Conservation (phyloP, 2,329 filamentous ascomycete species). For the Pseudogymnoascus sp. region DNA sequence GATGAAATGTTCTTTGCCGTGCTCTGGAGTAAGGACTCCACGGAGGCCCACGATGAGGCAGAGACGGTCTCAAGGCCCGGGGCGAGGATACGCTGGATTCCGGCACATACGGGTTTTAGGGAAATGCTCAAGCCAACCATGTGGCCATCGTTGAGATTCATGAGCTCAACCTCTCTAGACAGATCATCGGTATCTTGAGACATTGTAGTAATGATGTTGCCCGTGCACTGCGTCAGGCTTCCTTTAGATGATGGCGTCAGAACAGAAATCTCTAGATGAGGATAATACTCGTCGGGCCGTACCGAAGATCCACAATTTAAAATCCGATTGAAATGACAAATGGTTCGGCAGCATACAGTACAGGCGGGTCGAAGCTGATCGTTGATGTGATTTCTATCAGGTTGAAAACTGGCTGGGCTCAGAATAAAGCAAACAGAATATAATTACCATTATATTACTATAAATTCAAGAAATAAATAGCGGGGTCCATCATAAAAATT, state of each 20-base stretch:
- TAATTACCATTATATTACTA: neutral
- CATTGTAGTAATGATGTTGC: neutral
- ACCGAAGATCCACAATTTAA: constrained; percentile 6
- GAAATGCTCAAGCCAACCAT: constrained; percentile 6
- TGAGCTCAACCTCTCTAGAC: neutral
- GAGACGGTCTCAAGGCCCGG: constrained; percentile 1
- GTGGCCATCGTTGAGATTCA: constrained; percentile 1
- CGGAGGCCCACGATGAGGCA: neutral
- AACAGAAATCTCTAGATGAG: constrained; percentile 3
- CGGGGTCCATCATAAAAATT: no score
- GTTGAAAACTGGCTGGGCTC: neutral
- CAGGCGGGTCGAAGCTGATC: neutral
- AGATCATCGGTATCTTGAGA: constrained; percentile 8
- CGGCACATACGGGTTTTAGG: neutral
- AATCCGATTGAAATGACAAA: neutral
- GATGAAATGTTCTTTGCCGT: constrained; percentile 3
- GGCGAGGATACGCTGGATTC: neutral
- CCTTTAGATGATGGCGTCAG: neutral
- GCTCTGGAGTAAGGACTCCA: neutral
- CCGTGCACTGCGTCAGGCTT: neutral
- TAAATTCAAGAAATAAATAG: neutral
- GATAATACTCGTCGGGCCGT: constrained; percentile 6
- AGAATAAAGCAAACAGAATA: neutral
- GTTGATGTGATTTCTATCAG: neutral
- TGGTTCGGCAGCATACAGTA: no score